Percentiles rank a stretch among this genome's conserved stretches.
These are phyloP conservation scores for Naganishia onofrii DNA, from an alignment of 768 basidiomycete species.

Conservation along the genomic window DNA sequence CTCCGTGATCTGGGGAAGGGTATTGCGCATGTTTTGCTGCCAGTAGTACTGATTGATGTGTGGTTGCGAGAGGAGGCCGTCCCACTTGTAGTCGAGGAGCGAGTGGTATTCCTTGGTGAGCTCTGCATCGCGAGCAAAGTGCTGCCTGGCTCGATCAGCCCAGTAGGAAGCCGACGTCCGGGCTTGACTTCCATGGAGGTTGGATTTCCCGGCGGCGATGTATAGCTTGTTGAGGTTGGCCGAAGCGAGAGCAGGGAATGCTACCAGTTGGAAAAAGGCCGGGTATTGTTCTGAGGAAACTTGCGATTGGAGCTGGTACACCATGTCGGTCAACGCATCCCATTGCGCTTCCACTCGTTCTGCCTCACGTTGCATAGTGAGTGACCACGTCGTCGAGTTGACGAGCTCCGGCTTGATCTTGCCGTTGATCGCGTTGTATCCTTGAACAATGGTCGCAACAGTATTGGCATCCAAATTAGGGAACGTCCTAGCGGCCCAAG, in stretches of 20 bases:
- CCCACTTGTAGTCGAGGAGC: constrained; percentile 65
- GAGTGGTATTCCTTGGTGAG: constrained; percentile 64
- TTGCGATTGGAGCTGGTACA: constrained; percentile 61
- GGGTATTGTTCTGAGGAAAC: constrained; percentile 58
- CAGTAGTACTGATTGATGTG: constrained; percentile 55
- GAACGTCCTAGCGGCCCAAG: constrained; percentile 30
- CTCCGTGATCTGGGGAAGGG: constrained; percentile 46
- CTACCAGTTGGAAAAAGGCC: constrained; percentile 70
- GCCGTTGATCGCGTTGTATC: constrained; percentile 58
- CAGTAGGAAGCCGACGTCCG: constrained; percentile 63
- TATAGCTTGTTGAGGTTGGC: constrained; percentile 62
- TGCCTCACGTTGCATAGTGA: constrained; percentile 68
- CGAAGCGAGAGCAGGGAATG: constrained; percentile 64
- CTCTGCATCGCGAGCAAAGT: constrained; percentile 65
- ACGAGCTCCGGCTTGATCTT: constrained; percentile 65
- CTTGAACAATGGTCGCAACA: constrained; percentile 56
- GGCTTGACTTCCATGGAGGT: constrained; percentile 64
- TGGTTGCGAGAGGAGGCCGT: constrained; percentile 36
- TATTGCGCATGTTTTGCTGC: constrained; percentile 68
- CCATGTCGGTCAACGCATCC: constrained; percentile 57
- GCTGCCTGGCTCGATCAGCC: constrained; percentile 59
- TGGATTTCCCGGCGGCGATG: constrained; percentile 60
- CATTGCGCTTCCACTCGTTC: constrained; percentile 61
- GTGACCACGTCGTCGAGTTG: constrained; percentile 63
- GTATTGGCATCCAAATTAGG: not conserved